phyloP scores from a whole-genome alignment of 2,329 filamentous ascomycete genomes.

The Aspergillus pseudoterreus region DNA sequence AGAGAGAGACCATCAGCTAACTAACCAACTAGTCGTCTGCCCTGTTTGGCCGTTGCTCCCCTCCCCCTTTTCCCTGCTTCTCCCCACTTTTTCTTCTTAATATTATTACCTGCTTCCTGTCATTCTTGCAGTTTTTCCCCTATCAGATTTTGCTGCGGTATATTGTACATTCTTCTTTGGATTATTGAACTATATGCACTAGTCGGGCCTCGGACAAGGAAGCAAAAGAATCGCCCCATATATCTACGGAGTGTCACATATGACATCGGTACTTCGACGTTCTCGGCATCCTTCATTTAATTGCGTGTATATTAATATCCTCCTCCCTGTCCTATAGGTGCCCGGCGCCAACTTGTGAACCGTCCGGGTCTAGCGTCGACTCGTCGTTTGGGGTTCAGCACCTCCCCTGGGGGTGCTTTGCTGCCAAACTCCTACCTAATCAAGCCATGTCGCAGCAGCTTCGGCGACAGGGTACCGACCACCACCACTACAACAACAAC shows the following conservation, averaged over 20 bases:
- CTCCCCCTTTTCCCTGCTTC: constrained; percentile 7
- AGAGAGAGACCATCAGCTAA: too few species aligned
- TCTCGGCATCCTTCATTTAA: too few species aligned
- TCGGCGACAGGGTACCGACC: constrained; percentile 27
- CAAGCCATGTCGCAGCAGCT: constrained; percentile 35
- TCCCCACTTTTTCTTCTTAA: constrained; percentile 1
- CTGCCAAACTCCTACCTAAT: constrained; percentile 11
- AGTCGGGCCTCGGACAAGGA: too few species aligned
- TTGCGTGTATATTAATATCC: too few species aligned
- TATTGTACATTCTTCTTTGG: neutral
- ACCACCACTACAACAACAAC: neutral
- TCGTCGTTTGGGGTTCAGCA: constrained; percentile 8
- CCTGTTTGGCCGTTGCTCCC: neutral
- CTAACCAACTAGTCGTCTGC: too few species aligned
- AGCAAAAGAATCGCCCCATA: too few species aligned
- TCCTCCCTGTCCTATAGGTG: neutral
- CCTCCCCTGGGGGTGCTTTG: constrained; percentile 11
- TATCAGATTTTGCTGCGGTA: too few species aligned
- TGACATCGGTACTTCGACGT: too few species aligned
- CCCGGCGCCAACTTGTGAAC: constrained; percentile 2
- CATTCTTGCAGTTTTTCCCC: neutral
- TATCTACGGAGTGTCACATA: too few species aligned
- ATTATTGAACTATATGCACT: too few species aligned
- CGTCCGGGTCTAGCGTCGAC: constrained; percentile 14
- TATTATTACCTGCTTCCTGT: neutral